These are phyloP conservation scores for Lactifluus pinguis DNA, from an alignment of 768 basidiomycete genomes.

Conservation along the genomic window DNA sequence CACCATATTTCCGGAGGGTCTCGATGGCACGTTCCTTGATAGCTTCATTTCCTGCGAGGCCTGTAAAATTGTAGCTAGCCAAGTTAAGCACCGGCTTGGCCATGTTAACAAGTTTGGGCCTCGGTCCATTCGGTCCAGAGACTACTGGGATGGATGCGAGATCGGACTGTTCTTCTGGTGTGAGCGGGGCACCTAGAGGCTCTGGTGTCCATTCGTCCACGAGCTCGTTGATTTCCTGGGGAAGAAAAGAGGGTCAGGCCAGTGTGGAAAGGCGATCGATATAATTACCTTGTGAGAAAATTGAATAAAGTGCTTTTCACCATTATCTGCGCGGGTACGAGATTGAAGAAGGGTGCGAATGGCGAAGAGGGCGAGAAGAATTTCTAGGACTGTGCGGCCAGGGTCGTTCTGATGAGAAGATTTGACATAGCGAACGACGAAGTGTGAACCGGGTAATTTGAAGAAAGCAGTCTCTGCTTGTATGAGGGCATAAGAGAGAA, in stretches of 20 bases:
- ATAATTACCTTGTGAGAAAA: conserved; percentile 75
- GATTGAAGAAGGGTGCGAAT: conserved; percentile 86
- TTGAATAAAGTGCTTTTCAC: conserved; percentile 82
- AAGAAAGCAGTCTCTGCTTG: conserved; percentile 59
- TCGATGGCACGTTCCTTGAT: conserved; percentile 83
- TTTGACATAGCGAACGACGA: conserved; percentile 84
- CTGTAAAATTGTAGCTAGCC: conserved; percentile 86
- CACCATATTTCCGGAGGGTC: conserved; percentile 78
- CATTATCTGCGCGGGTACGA: conserved; percentile 77
- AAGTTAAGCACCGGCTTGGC: conserved; percentile 79
- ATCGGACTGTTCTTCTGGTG: conserved; percentile 51
- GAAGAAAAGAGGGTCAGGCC: neutral
- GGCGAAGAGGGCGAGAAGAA: conserved; percentile 81
- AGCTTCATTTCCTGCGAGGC: conserved; percentile 77
- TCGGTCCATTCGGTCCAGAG: conserved; percentile 71
- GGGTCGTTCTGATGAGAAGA: conserved; percentile 97
- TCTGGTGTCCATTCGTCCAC: conserved; percentile 94
- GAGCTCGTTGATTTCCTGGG: conserved; percentile 90
- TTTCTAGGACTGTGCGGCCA: conserved; percentile 80
- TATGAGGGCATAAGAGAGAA: conserved; percentile 53
- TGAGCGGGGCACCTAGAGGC: conserved; percentile 59
- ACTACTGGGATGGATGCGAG: conserved; percentile 71
- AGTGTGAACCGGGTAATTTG: conserved; percentile 71
- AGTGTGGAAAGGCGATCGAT: neutral
- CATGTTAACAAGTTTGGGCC: conserved; percentile 62